phyloP scores from a whole-genome alignment of 768 basidiomycete genomes.

The Lentinula aciculospora region DNA sequence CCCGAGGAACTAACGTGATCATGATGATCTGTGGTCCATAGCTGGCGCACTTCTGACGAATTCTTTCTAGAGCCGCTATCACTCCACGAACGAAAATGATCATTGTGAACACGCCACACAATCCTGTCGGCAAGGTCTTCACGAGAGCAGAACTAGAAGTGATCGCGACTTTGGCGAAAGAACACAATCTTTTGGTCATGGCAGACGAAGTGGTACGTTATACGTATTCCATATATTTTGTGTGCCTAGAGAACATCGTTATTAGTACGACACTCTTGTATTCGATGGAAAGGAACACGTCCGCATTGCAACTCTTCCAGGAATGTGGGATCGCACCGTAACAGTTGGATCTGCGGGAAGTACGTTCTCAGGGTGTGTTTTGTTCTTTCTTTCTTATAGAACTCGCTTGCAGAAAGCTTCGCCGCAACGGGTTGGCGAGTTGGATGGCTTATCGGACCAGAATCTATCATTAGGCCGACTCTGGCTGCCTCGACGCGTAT shows the following conservation, averaged over 20 bases:
- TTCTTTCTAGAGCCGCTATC: slow-evolving; percentile 52
- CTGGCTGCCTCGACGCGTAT: slow-evolving; percentile 91
- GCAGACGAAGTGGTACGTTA: slow-evolving; percentile 89
- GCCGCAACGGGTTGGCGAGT: slow-evolving; percentile 97
- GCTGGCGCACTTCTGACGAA: slow-evolving; percentile 3
- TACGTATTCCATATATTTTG: background rate
- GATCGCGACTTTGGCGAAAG: slow-evolving; percentile 84
- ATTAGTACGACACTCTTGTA: slow-evolving; percentile 88
- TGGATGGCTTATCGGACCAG: slow-evolving; percentile 91
- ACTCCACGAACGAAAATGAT: slow-evolving; percentile 92
- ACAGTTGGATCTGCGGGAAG: slow-evolving; percentile 96
- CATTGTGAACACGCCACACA: slow-evolving; percentile 94
- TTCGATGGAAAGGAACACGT: slow-evolving; percentile 87
- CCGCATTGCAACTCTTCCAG: slow-evolving; percentile 87
- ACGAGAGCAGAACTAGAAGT: slow-evolving; percentile 73
- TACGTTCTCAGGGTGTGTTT: slow-evolving; percentile 29
- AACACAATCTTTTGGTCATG: slow-evolving; percentile 90
- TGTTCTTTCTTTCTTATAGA: background rate
- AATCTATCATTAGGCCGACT: slow-evolving; percentile 76
- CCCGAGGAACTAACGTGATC: slow-evolving; percentile 77
- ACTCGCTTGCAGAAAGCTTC: slow-evolving; percentile 70
- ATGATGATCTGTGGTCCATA: background rate
- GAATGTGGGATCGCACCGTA: slow-evolving; percentile 98
- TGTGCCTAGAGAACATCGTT: background rate
- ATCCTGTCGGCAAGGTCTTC: slow-evolving; percentile 97